Evolutionary conservation across 768 basidiomycete genomes (phyloP).

Genomic region (Chalciporus pseudorubinellus): DNA sequence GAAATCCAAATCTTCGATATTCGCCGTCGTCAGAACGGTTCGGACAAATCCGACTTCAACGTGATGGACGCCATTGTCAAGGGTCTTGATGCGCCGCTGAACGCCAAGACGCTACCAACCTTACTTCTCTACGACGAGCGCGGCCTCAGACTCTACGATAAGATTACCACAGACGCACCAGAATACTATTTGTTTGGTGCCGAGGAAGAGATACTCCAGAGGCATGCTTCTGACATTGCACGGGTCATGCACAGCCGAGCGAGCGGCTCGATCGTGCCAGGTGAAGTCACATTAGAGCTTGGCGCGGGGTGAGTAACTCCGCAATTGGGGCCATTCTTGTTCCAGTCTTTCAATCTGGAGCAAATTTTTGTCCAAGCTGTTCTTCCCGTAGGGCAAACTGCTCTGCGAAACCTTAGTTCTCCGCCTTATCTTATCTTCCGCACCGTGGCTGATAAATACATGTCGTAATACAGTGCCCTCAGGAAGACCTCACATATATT

Average conservation of each 20-base stretch:
- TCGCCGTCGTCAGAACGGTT: slow-evolving; percentile 12
- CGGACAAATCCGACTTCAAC: neutral
- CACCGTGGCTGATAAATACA: slow-evolving; percentile 8
- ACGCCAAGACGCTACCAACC: slow-evolving; percentile 70
- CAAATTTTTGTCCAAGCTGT: neutral
- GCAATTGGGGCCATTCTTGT: neutral
- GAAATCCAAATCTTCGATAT: slow-evolving; percentile 22
- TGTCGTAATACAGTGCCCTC: slow-evolving; percentile 53
- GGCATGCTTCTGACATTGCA: slow-evolving; percentile 72
- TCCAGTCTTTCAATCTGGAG: neutral
- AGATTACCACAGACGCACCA: slow-evolving; percentile 70
- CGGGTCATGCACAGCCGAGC: slow-evolving; percentile 56
- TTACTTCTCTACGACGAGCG: slow-evolving; percentile 83
- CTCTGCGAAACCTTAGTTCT: neutral
- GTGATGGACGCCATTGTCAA: slow-evolving; percentile 44
- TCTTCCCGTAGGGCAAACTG: neutral
- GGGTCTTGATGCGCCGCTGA: slow-evolving; percentile 54
- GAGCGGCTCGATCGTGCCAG: slow-evolving; percentile 28
- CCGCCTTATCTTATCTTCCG: neutral
- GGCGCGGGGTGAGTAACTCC: slow-evolving; percentile 77
- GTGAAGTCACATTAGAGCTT: slow-evolving; percentile 78
- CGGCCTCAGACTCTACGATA: slow-evolving; percentile 84
- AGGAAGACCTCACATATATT: slow-evolving; percentile 88
- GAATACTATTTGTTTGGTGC: slow-evolving; percentile 92
- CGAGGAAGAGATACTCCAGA: slow-evolving; percentile 82